These are phyloP conservation scores for Colletotrichum orchidophilum DNA, from an alignment of 2,329 filamentous ascomycete genomes.

Conservation along the genomic window DNA sequence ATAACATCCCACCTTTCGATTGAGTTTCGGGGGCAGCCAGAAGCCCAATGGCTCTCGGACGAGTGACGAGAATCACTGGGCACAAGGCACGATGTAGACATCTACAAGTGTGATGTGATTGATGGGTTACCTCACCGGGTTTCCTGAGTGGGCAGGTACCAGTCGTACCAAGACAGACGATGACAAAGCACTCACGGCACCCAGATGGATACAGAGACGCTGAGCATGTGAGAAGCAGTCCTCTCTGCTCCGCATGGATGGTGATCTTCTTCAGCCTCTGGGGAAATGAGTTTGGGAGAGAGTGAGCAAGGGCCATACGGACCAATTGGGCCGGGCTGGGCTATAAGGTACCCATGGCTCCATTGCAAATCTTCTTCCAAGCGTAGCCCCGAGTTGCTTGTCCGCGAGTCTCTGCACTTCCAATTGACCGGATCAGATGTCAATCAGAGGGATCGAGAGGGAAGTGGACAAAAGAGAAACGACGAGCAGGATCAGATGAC, in stretches of 20 bases:
- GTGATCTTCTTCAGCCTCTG: constrained; percentile 19
- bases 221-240: not conserved
- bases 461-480: not conserved
- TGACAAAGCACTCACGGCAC: constrained; percentile 11
- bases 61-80: not conserved
- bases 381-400: not conserved
- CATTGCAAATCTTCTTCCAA: not conserved
- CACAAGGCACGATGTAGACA: no score
- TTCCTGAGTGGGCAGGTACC: constrained; percentile 25
- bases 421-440: no score
- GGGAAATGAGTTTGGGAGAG: not conserved
- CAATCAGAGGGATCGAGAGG: not conserved
- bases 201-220: not conserved
- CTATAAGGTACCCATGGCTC: constrained; percentile 13
- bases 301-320: not conserved
- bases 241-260: not conserved
- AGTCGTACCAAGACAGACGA: constrained; percentile 16
- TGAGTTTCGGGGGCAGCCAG: constrained; percentile 22
- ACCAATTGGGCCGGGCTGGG: constrained; percentile 18
- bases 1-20: constrained; percentile 18
- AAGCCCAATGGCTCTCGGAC: not conserved
- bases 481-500: not conserved
- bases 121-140: constrained; percentile 13
- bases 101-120: not conserved
- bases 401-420: not conserved